Evolutionary conservation across 331 rosid genomes (phyloP).

Genomic region (Prunus yedoensis): DNA sequence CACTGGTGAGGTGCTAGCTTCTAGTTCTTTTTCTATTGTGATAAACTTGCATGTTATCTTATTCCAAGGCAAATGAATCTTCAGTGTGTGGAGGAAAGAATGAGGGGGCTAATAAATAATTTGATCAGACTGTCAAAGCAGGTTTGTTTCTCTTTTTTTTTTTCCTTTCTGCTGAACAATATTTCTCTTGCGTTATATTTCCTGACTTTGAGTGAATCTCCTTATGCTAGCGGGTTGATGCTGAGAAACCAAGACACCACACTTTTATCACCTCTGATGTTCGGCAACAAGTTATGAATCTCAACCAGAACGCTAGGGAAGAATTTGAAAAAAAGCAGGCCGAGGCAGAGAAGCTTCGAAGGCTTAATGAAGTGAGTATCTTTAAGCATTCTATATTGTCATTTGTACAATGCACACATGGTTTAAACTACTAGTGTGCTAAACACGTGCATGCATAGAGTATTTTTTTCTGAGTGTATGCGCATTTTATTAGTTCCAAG

Average conservation of each 20-base stretch:
- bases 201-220: conserved; percentile 28
- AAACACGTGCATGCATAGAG: background rate
- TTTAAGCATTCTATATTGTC: background rate
- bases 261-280: conserved; percentile 67
- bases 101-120: conserved; percentile 80
- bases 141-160: conserved; percentile 40
- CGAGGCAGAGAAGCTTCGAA: conserved; percentile 73
- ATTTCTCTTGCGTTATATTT: conserved; percentile 10
- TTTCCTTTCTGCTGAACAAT: background rate
- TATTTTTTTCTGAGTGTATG: background rate
- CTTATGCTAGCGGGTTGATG: conserved; percentile 64
- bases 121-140: conserved; percentile 86
- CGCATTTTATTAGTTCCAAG: conserved; percentile 6
- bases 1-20: conserved; percentile 68
- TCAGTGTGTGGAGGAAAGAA: conserved; percentile 94
- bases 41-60: conserved; percentile 25
- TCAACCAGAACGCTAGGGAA: conserved; percentile 75
- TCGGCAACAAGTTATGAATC: conserved; percentile 61
- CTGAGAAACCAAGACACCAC: conserved; percentile 74
- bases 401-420: background rate
- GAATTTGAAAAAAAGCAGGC: conserved; percentile 92
- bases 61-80: conserved; percentile 27
- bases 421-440: background rate
- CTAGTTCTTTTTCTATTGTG: conserved; percentile 21
- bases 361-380: conserved; percentile 65